Evolutionary conservation across 2,329 filamentous ascomycete species (phyloP), one percentile per base, ranked within the genome.

Genomic region (Emericellopsis atlantica): DNA sequence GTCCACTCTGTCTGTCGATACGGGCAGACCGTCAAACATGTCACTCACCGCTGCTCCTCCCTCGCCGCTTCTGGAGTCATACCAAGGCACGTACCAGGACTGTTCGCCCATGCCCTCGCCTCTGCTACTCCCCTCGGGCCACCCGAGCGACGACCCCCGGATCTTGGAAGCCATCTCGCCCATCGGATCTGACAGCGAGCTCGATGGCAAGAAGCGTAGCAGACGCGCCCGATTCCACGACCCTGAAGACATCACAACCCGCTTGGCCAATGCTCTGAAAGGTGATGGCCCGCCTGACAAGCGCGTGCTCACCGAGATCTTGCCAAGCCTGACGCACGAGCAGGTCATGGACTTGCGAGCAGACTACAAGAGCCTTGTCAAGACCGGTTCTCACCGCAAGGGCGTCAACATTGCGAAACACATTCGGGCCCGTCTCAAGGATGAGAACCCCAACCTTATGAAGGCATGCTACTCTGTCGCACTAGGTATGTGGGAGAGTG

Each of bases 21-120:
- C 65, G 3, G 62, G 64, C 6, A 61, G 64, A n/a, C 39, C 55
- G 3, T 57, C 57, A 16, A 55, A 51, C 39, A 46, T 66, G 39
- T 68, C 73, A 11, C 57, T 78, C 2, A 64, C 72, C 2, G 64
- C 66, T 18, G 72, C 86, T 2, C 86, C 88, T 0, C 77, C 77
- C 1, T 95, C 87, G 46, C 92, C 90, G 1, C 69, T 96, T 39
- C 75, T 95, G 2, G 90, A 96, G 61, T 81, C 92, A 1, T 96
- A 96, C 61, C 83, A 81, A 46, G 90, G 90, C 32, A 95, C 89
- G 1, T 96, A 94, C 52, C 90, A 96, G 60, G 86, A 85, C 43
- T 84, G 93, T 51, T 95, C 89, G 0, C 89, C 90, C 0, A 95
- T 95, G 86, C 89, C 89, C 0, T 88, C 88, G 0, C 86, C 89